These are phyloP conservation scores for Phoma sp. DNA, from an alignment of 2,329 filamentous ascomycete species.

Conservation along the genomic window DNA sequence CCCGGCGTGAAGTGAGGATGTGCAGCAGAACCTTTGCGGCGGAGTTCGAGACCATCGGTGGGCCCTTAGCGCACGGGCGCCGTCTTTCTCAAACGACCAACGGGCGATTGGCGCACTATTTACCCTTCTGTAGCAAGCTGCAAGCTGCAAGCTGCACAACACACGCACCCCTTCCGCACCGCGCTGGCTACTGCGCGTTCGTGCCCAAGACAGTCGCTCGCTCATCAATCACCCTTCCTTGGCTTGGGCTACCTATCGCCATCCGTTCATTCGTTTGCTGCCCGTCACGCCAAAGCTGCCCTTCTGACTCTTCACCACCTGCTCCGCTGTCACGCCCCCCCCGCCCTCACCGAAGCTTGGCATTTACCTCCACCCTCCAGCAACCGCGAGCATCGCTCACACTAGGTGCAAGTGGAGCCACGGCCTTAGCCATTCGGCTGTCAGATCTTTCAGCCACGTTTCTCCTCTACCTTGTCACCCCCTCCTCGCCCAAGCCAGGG, in stretches of 20 bases:
- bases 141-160: slow-evolving; percentile 10
- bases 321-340: slow-evolving; percentile 19
- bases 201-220: slow-evolving; percentile 14
- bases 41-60: slow-evolving; percentile 13
- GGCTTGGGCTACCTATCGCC: background rate
- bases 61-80: slow-evolving; percentile 9
- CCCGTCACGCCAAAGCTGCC: slow-evolving; percentile 1
- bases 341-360: slow-evolving; percentile 18
- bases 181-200: slow-evolving; percentile 12
- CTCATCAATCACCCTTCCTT: background rate
- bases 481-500: slow-evolving; percentile 15
- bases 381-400: slow-evolving; percentile 12
- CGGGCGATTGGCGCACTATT: slow-evolving; percentile 12
- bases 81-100: slow-evolving; percentile 11
- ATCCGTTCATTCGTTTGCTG: slow-evolving; percentile 5
- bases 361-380: slow-evolving; percentile 13
- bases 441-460: slow-evolving; percentile 36
- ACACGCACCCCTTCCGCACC: slow-evolving; percentile 8
- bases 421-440: slow-evolving; percentile 29
- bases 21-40: slow-evolving; percentile 16
- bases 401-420: slow-evolving; percentile 26
- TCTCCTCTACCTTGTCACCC: slow-evolving; percentile 24
- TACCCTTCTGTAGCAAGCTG: slow-evolving; percentile 6
- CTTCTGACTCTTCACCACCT: background rate
- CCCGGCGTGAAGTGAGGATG: slow-evolving; percentile 18